Evolutionary conservation across 306 rosid species (phyloP).

Genomic region (Gleditsia sinensis): DNA sequence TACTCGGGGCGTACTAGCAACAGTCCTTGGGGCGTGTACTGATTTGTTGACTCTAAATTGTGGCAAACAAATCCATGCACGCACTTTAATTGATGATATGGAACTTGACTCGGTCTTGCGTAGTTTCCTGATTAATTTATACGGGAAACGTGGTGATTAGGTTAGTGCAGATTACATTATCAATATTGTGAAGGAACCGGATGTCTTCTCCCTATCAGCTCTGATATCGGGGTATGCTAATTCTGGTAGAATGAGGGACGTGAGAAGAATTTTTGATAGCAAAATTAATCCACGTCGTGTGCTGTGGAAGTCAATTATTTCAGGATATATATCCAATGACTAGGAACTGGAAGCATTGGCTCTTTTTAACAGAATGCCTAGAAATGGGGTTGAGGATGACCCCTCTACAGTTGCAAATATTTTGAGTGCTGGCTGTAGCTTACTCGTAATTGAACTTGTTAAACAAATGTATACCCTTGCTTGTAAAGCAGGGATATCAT

Average conservation of each 20-base stretch:
- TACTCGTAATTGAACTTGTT: conserved; percentile 40
- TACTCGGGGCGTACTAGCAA: conserved; percentile 48
- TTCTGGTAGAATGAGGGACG: conserved; percentile 63
- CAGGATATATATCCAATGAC: conserved; percentile 59
- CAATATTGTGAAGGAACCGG: conserved; percentile 54
- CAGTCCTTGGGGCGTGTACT: conserved; percentile 58
- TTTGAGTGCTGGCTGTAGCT: conserved; percentile 54
- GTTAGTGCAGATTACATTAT: conserved; percentile 54
- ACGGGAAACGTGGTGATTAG: conserved; percentile 71
- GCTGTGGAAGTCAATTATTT: conserved; percentile 70
- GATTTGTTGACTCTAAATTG: conserved; percentile 54
- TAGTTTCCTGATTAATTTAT: conserved; percentile 59
- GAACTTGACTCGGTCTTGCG: conserved; percentile 59
- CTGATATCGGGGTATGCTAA: conserved; percentile 62
- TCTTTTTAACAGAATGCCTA: conserved; percentile 60
- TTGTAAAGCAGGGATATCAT: conserved; percentile 52
- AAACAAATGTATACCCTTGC: conserved; percentile 57
- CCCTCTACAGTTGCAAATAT: conserved; percentile 53
- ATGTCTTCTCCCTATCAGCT: conserved; percentile 74
- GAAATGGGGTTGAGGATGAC: conserved; percentile 49
- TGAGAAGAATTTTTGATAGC: conserved; percentile 56
- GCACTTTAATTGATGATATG: conserved; percentile 50
- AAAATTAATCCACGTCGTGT: conserved; percentile 48
- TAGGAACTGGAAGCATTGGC: conserved; percentile 56
- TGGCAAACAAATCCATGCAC: conserved; percentile 80